A percentile compares a stretch with the other conserved stretches of the same genome.
These are phyloP conservation scores for Pelagophyceae sp. DNA, from an alignment of 352 stramenopile genomes.

Conservation along the genomic window DNA sequence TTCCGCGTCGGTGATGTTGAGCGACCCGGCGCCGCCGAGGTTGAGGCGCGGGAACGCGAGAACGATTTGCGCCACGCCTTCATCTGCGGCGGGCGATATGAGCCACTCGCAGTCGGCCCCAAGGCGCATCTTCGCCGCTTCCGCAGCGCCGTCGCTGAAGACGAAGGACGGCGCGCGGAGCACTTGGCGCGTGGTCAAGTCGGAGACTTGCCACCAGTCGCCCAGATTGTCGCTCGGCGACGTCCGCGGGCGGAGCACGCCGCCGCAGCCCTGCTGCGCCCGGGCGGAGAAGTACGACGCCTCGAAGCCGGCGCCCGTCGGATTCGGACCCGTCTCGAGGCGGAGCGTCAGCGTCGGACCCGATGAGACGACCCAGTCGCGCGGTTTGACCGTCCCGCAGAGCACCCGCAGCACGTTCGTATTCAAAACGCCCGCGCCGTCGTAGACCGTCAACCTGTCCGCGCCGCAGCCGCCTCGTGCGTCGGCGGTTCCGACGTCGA, in stretches of 20 bases:
- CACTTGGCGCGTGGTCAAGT: neutral
- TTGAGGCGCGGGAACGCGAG: conserved; percentile 8
- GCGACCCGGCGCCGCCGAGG: neutral
- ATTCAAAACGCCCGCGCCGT: neutral
- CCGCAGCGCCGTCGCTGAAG: conserved; percentile 16
- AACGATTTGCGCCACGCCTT: neutral
- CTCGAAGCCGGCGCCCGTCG: neutral
- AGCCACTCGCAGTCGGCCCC: conserved; percentile 13
- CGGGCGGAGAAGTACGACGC: conserved; percentile 1
- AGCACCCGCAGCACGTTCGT: neutral
- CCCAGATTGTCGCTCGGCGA: neutral
- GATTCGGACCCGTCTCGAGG: neutral
- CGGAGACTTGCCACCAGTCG: neutral
- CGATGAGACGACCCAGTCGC: neutral
- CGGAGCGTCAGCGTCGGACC: neutral
- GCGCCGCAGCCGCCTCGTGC: neutral
- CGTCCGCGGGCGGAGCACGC: neutral
- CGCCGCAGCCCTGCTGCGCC: conserved; percentile 1
- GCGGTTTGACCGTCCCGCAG: neutral
- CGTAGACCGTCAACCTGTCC: neutral
- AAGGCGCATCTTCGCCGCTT: neutral
- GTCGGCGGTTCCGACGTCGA: neutral
- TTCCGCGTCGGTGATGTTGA: conserved; percentile 10
- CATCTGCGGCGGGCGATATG: too few relatives aligned
- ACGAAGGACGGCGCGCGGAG: conserved; percentile 19